Base-by-base conservation (phyloP, 768 basidiomycete species). In the Lentinula lateritia region DNA sequence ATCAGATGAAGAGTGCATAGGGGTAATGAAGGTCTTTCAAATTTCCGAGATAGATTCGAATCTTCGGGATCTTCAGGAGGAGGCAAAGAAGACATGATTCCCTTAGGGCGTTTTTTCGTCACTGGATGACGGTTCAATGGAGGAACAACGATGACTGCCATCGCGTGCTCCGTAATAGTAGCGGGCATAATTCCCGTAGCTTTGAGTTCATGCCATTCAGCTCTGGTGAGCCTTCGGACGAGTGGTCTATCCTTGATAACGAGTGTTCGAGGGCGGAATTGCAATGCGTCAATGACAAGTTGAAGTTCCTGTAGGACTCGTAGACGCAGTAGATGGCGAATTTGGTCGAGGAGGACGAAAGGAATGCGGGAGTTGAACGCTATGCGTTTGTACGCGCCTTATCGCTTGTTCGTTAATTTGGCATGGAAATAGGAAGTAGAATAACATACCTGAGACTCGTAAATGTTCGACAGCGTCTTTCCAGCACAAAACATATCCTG, bases 301-400 rank as follows among this genome's bases (percentile, higher is more conserved):
- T 86, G 79, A 6, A 93, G 72, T 66, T 93, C 92, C 69, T 93
- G 90, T 2, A 93, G 74, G 12, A 92, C 80, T 16, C 92, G 84
- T 13, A 89, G 71, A 50, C 90, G 89, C 9, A 93, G 75, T 23
- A 87, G 76, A 66, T 92, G 86, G 2, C 76, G 75, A 39, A 90
- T 79, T 48, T 92, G 86, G 28, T 73, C 70, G 16, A 90, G 71
- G 38, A 79, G 71, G 38, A 79, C 73, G 13, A 80, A 70, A 62
- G 81, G 80, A 23, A 61, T n/a, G 16, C 42, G 52, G 9, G 76
- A 35, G 32, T 74, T 72, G 42, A 67, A 66, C 0, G 72, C 65
- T 15, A 74, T 38, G 41, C 74, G 72, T 41, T 72, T 76, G 54
- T 72, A 71, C 28, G 63, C 60, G 1, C 66, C 69, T 68, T 70